Evolutionary conservation across 345 rosid species (phyloP).

Genomic region (Eucalyptus cladocalyx): DNA sequence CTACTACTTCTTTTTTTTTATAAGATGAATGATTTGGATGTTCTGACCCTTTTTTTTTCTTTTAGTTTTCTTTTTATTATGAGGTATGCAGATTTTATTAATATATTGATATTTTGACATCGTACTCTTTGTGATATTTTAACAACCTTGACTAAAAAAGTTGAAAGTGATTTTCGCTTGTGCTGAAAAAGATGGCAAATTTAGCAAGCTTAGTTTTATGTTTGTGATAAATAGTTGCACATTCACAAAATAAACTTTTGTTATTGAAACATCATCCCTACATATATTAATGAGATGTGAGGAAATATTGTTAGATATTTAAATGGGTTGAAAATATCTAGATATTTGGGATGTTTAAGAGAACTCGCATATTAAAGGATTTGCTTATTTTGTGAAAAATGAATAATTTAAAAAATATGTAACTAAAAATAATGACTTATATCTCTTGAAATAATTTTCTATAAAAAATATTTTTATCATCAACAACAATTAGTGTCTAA

Average conservation of each 20-base stretch:
- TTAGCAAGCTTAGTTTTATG: too few relatives aligned
- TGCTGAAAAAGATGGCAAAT: not conserved
- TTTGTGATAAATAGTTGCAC: not conserved
- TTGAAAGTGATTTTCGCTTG: too few relatives aligned
- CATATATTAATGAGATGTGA: not conserved
- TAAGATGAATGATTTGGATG: not conserved
- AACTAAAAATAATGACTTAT: not conserved
- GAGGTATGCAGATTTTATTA: too few relatives aligned
- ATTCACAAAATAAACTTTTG: not conserved
- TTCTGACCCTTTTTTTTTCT: too few relatives aligned
- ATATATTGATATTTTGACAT: not conserved
- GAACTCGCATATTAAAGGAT: not conserved
- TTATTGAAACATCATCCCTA: too few relatives aligned
- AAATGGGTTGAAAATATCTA: not conserved
- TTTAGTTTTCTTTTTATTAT: not conserved
- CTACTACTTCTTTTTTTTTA: too few relatives aligned
- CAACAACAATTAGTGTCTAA: not conserved
- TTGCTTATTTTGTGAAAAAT: not conserved
- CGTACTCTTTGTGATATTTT: too few relatives aligned
- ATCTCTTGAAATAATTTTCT: not conserved
- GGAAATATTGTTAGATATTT: not conserved
- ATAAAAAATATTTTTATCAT: not conserved
- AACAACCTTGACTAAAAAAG: not conserved
- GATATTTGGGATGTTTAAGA: not conserved
- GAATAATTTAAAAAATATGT: not conserved